Evolutionary conservation across 2,329 filamentous ascomycete genomes (phyloP).

Genomic region (Epichloe festucae): DNA sequence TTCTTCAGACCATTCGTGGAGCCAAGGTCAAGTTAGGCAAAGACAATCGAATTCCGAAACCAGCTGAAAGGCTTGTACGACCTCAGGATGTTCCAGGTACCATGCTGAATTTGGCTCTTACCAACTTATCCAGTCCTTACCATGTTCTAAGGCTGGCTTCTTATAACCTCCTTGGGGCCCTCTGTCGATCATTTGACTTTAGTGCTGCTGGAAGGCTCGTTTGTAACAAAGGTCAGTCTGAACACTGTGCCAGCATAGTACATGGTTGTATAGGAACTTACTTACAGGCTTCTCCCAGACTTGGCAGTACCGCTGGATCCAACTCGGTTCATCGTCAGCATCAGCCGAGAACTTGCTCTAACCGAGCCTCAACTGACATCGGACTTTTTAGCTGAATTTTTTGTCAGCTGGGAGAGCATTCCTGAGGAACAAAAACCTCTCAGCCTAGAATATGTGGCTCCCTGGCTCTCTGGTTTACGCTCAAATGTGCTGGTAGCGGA

Average conservation of each 20-base stretch:
- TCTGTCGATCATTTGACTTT: slow-evolving; percentile 57
- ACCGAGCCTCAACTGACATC: slow-evolving; percentile 54
- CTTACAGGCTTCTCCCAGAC: slow-evolving; percentile 25
- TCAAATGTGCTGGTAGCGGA: slow-evolving; percentile 46
- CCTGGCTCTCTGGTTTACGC: slow-evolving; percentile 51
- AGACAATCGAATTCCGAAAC: slow-evolving; percentile 45
- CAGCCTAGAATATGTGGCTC: slow-evolving; percentile 56
- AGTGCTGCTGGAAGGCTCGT: slow-evolving; percentile 47
- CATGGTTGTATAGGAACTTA: not conserved
- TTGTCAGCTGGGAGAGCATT: slow-evolving; percentile 59
- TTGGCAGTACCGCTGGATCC: slow-evolving; percentile 50
- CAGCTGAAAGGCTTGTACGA: slow-evolving; percentile 51
- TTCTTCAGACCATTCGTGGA: slow-evolving; percentile 48
- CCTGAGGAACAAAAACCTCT: slow-evolving; percentile 53
- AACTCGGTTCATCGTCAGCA: slow-evolving; percentile 49
- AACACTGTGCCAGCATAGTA: no score
- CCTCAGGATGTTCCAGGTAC: slow-evolving; percentile 61
- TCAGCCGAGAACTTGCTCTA: slow-evolving; percentile 49
- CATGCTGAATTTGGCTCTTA: slow-evolving; percentile 52
- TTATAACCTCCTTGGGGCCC: slow-evolving; percentile 53
- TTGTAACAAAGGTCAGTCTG: slow-evolving; percentile 42
- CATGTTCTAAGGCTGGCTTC: slow-evolving; percentile 47
- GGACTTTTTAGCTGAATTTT: slow-evolving; percentile 65
- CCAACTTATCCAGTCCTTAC: slow-evolving; percentile 51
- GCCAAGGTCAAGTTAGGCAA: slow-evolving; percentile 54